Percentiles rank a stretch among this genome's conserved stretches.
Conservation (phyloP, 2,329 filamentous ascomycete genomes). For the Arachnopeziza araneosa region DNA sequence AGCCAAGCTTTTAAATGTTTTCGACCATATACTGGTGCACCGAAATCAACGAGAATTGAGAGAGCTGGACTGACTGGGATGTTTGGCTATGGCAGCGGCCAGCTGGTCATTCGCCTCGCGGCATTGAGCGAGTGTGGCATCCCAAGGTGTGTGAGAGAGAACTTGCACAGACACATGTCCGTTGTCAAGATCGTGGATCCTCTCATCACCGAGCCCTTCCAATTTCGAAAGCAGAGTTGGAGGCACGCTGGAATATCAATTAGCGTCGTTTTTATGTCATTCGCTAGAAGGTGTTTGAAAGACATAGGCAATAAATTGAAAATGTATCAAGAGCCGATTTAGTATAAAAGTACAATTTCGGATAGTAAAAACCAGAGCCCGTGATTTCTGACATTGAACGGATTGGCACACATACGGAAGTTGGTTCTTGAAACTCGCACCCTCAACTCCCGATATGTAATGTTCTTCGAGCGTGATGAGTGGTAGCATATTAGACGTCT, state of each 20-base stretch:
- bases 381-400: too few species aligned
- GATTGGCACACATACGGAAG: background rate
- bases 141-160: slow-evolving; percentile 28
- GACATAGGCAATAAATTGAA: background rate
- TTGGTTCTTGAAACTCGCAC: background rate
- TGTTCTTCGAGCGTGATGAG: slow-evolving; percentile 41
- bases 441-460: slow-evolving; percentile 14
- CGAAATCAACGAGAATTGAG: background rate
- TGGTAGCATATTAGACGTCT: slow-evolving; percentile 13
- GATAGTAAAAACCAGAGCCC: too few species aligned
- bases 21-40: too few species aligned
- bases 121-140: slow-evolving; percentile 12
- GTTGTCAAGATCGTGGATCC: slow-evolving; percentile 25
- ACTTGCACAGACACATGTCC: slow-evolving; percentile 25
- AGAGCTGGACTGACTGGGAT: slow-evolving; percentile 25
- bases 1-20: too few species aligned
- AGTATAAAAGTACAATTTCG: background rate
- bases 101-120: slow-evolving; percentile 31
- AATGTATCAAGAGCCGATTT: background rate
- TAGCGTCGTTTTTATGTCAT: background rate
- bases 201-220: slow-evolving; percentile 14
- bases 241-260: slow-evolving; percentile 26
- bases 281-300: background rate
- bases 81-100: slow-evolving; percentile 23
- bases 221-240: slow-evolving; percentile 18